These are phyloP conservation scores for Collybia mongolica DNA, from an alignment of 768 basidiomycete genomes.

Conservation along the genomic window DNA sequence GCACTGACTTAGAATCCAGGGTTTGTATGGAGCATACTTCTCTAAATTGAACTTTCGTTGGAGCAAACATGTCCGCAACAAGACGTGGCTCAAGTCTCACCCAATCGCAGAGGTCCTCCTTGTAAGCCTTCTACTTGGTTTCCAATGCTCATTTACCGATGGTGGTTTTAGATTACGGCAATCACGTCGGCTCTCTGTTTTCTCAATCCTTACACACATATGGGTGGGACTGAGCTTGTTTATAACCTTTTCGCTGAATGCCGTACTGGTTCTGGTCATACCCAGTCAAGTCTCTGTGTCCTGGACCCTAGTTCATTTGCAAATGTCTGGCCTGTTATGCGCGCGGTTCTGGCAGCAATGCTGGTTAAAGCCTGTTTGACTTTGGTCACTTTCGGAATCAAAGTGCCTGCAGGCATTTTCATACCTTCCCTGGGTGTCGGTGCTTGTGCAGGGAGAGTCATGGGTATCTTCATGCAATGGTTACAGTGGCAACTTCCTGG, in stretches of 20 bases:
- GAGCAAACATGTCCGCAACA: conserved; percentile 79
- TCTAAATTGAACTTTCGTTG: conserved; percentile 90
- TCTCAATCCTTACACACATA: conserved; percentile 85
- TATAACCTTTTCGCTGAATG: conserved; percentile 93
- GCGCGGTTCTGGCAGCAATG: conserved; percentile 71
- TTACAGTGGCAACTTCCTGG: conserved; percentile 63
- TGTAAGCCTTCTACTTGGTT: conserved; percentile 39
- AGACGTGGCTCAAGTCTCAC: conserved; percentile 77
- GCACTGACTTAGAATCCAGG: conserved; percentile 42
- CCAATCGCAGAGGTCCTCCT: conserved; percentile 83
- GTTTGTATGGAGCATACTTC: conserved; percentile 92
- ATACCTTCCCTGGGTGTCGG: conserved; percentile 95
- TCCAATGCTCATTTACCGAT: background rate
- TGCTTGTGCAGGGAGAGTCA: conserved; percentile 86
- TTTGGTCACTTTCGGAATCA: conserved; percentile 91
- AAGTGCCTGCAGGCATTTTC: conserved; percentile 91
- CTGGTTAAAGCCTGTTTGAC: conserved; percentile 80
- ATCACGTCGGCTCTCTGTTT: conserved; percentile 79
- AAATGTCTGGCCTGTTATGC: conserved; percentile 61
- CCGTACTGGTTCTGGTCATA: conserved; percentile 48
- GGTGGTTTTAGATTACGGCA: conserved; percentile 60
- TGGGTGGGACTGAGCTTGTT: conserved; percentile 95
- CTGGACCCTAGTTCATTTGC: conserved; percentile 53
- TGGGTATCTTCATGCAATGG: conserved; percentile 82
- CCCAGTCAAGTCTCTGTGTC: conserved; percentile 70